Percentiles rank a stretch among this genome's conserved stretches.
Conservation (phyloP, 345 rosid genomes). For the Salix arbutifolia region DNA sequence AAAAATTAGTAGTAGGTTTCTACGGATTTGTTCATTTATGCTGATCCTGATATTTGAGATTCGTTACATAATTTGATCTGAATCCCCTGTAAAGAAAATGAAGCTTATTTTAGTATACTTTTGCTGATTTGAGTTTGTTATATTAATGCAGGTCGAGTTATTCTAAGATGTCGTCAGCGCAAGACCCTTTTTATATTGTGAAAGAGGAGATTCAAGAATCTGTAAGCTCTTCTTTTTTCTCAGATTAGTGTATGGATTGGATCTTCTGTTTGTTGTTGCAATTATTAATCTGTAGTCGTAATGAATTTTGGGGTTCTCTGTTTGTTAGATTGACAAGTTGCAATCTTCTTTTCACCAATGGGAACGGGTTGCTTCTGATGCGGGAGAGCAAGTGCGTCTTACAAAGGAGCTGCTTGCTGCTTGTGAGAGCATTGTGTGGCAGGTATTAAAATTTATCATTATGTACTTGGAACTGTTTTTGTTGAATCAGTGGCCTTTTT, state of each 20-base stretch:
- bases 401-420: conserved; percentile 63
- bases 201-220: conserved; percentile 98
- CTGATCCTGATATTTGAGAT: not conserved
- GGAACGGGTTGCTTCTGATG: conserved; percentile 62
- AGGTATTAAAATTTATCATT: conserved; percentile 41
- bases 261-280: not conserved
- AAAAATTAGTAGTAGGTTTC: not conserved
- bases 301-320: not conserved
- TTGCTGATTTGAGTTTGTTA: not conserved
- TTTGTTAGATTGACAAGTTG: conserved; percentile 79
- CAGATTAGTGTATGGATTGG: not conserved
- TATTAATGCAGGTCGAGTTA: not conserved
- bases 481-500: not conserved
- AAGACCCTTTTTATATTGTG: conserved; percentile 96
- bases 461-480: not conserved
- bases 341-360: conserved; percentile 79
- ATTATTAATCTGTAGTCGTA: not conserved
- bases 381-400: conserved; percentile 61
- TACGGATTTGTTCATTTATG: not conserved
- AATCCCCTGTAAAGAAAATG: not conserved
- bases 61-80: not conserved
- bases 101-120: not conserved
- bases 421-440: conserved; percentile 96
- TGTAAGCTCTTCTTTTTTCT: conserved; percentile 42
- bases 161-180: conserved; percentile 78